Conservation (phyloP, 306 rosid species). For the Castanospermum australe region DNA sequence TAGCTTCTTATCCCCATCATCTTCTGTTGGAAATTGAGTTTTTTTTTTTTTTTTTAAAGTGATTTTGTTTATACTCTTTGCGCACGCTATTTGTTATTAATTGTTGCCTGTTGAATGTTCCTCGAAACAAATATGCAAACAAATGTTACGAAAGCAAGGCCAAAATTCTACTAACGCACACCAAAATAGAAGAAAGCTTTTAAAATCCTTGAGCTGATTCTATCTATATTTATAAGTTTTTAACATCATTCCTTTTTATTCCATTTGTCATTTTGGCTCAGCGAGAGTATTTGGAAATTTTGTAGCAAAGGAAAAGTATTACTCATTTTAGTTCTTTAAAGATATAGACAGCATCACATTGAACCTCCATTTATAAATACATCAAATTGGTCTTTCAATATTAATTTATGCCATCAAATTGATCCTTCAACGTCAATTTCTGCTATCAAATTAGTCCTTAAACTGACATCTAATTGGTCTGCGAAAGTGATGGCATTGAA, state of each 20-base stretch:
- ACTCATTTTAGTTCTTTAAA: no score
- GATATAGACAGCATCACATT: no score
- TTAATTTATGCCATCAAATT: no score
- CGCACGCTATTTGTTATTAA: not conserved
- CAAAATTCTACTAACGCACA: not conserved
- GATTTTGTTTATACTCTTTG: not conserved
- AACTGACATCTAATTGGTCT: no score
- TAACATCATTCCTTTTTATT: not conserved
- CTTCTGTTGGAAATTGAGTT: not conserved
- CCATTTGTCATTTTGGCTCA: conserved; percentile 23
- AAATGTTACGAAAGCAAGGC: not conserved
- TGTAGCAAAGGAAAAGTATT: conserved; percentile 2
- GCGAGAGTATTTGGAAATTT: conserved; percentile 20
- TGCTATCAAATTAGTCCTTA: no score
- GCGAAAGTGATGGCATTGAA: no score
- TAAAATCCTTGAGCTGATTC: not conserved
- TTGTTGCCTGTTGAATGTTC: not conserved
- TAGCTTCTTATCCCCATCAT: not conserved
- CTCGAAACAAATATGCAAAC: not conserved
- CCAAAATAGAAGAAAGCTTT: not conserved
- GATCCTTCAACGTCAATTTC: no score
- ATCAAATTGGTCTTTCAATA: no score
- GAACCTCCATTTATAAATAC: no score
- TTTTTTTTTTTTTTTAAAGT: not conserved
- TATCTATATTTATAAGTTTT: conserved; percentile 14